Percentiles rank a stretch among this genome's conserved stretches.
Evolutionary conservation across 164 flowering plant species (phyloP).

Genomic region (Stephania cephalantha): DNA sequence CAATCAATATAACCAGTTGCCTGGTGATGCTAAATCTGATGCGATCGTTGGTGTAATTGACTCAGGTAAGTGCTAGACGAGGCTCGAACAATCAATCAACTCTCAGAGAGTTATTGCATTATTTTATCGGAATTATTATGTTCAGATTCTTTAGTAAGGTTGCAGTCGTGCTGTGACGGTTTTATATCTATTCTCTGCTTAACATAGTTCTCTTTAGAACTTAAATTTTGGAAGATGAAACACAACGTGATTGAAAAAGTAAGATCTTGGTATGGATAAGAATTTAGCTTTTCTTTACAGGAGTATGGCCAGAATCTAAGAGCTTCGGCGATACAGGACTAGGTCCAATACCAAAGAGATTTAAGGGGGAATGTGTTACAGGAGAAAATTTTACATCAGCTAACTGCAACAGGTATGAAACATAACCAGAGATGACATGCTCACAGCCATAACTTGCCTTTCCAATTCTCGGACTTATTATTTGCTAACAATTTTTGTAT

Average conservation of each 20-base stretch:
- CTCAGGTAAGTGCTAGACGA: slow-evolving; percentile 10
- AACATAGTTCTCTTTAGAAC: too few species aligned
- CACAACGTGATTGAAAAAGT: too few species aligned
- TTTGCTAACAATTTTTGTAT: not conserved
- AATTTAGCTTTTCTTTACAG: slow-evolving; percentile 12
- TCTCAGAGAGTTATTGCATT: not conserved
- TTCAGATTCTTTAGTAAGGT: not conserved
- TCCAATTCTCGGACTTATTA: not conserved
- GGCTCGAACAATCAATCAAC: not conserved
- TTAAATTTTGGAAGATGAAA: too few species aligned
- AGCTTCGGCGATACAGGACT: slow-evolving; percentile 49
- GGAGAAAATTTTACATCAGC: slow-evolving; percentile 32
- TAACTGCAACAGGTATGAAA: slow-evolving; percentile 51
- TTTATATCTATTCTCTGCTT: too few species aligned
- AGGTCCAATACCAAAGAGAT: slow-evolving; percentile 48
- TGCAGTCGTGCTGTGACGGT: too few species aligned
- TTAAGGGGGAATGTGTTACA: slow-evolving; percentile 44
- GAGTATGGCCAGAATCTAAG: slow-evolving; percentile 54
- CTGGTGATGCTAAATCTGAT: slow-evolving; percentile 23
- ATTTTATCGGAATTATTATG: not conserved
- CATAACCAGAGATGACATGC: not conserved
- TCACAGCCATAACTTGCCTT: not conserved
- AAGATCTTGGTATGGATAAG: not conserved
- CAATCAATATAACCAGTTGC: slow-evolving; percentile 18
- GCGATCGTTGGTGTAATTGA: slow-evolving; percentile 45